Conservation (phyloP, 257 asterid genomes). For the Capsicum rhomboideum region DNA sequence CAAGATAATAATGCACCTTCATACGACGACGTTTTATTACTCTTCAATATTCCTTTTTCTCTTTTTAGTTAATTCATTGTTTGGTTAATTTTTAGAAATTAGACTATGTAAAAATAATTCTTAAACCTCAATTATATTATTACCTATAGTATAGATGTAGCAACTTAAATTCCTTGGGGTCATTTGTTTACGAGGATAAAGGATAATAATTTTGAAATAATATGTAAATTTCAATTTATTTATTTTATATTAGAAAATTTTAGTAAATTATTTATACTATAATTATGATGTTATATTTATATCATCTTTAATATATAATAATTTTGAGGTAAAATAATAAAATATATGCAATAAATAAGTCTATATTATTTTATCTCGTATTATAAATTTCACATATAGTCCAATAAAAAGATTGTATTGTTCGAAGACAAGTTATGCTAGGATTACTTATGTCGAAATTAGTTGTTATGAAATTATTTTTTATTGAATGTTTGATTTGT, state of each 20-base stretch:
- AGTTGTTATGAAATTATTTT: too few species aligned
- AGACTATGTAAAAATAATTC: background rate
- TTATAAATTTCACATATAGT: too few species aligned
- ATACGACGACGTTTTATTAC: slow-evolving; percentile 6
- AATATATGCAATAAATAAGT: too few species aligned
- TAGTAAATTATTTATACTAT: background rate
- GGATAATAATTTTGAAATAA: background rate
- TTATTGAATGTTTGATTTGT: too few species aligned
- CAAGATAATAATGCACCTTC: background rate
- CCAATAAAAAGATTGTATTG: too few species aligned
- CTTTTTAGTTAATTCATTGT: background rate
- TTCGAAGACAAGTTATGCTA: too few species aligned
- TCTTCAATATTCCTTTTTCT: background rate
- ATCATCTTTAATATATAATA: background rate
- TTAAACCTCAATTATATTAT: background rate
- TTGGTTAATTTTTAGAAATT: background rate
- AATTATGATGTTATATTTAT: background rate
- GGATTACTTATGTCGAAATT: too few species aligned
- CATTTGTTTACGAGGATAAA: too few species aligned
- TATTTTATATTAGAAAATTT: background rate
- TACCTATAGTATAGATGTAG: too few species aligned
- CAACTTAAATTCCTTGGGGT: too few species aligned
- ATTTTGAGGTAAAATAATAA: background rate
- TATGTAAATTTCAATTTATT: background rate
- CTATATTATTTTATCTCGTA: too few species aligned